These are phyloP conservation scores for thale cress (Arabidopsis thaliana) DNA, from an alignment of 345 rosid species.

Conservation along the genomic window TAIR10.1 NC_003076.8:26260001-26260500, in stretches of 20 bases:
- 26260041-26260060: no score
- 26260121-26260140: conserved; percentile 42
- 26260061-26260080: neutral
- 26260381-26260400: neutral
- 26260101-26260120: neutral
- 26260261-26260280: conserved; percentile 2
- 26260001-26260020: no score
- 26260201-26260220: neutral
- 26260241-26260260: neutral
- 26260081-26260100: neutral
- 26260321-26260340: conserved; percentile 1
- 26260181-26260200: neutral
- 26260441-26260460: conserved; percentile 13
- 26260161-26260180: conserved; percentile 21
- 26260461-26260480: conserved; percentile 36
- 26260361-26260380: conserved; percentile 14
- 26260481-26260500: conserved; percentile 41
- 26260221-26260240: neutral
- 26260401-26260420: conserved; percentile 1
- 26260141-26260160: conserved; percentile 21
- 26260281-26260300: neutral
- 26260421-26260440: conserved; percentile 12
- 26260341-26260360: neutral
- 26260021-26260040: no score
- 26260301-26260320: conserved; percentile 2